Conservation (phyloP, 106 monocot genomes). For the Acanthochlamys bracteata region DNA sequence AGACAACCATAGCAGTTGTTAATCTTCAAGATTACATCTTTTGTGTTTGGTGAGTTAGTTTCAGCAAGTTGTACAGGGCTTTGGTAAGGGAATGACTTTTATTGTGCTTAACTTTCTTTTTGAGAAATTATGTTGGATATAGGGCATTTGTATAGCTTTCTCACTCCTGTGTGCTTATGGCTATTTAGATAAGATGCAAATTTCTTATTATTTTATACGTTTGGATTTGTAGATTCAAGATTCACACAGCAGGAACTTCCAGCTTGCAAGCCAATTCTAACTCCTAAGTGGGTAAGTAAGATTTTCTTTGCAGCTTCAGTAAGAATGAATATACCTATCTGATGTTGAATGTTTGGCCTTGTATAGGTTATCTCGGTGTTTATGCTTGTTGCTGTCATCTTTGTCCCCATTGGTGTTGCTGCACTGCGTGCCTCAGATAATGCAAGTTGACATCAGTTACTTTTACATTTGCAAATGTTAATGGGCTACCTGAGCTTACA, state of each 20-base stretch:
- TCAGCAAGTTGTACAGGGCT: too few species aligned
- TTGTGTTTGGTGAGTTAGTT: too few species aligned
- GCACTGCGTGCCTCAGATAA: slow-evolving; percentile 56
- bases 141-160: too few species aligned
- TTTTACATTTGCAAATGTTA: background rate
- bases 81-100: too few species aligned
- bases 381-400: slow-evolving; percentile 53
- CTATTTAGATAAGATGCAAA: too few species aligned
- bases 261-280: slow-evolving; percentile 87
- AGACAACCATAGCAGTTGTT: too few species aligned
- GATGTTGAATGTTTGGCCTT: background rate
- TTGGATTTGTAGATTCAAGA: slow-evolving; percentile 38
- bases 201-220: background rate
- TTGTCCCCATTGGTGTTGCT: slow-evolving; percentile 71
- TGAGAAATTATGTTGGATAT: too few species aligned
- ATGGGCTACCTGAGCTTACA: background rate
- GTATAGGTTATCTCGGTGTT: slow-evolving; percentile 70
- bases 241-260: slow-evolving; percentile 95
- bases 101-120: too few species aligned
- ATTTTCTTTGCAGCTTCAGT: background rate
- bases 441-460: slow-evolving; percentile 17
- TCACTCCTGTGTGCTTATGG: too few species aligned
- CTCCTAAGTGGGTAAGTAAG: slow-evolving; percentile 60
- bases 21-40: too few species aligned
- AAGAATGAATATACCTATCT: background rate